These are phyloP conservation scores for Arthroderma sp. DNA, from an alignment of 2,329 filamentous ascomycete species.

Conservation along the genomic window DNA sequence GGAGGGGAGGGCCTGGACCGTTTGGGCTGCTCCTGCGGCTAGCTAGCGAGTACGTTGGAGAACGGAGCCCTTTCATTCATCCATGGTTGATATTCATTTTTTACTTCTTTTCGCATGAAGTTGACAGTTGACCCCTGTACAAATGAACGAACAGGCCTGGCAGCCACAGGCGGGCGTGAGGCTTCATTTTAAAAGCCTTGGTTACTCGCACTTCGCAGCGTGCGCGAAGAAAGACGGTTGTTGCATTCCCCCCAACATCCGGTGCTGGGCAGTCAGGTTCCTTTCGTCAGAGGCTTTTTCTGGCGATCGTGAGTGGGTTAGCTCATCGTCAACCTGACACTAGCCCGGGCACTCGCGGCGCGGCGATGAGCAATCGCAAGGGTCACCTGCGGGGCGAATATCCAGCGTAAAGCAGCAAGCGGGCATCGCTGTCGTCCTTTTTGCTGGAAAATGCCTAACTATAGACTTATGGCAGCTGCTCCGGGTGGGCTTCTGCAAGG, in stretches of 20 bases:
- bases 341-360: constrained; percentile 4
- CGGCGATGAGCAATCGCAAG: constrained; percentile 1
- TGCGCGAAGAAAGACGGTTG: not conserved
- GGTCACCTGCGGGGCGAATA: constrained; percentile 3
- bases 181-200: not conserved
- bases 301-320: not conserved
- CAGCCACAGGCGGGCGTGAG: not conserved
- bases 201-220: not conserved
- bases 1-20: constrained; percentile 1
- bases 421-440: not conserved
- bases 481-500: not conserved
- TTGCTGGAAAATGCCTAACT: not conserved
- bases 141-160: not conserved
- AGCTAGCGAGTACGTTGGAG: not conserved
- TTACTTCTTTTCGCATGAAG: not conserved
- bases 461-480: not conserved
- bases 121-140: not conserved
- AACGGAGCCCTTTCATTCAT: not conserved
- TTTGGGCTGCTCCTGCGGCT: constrained; percentile 2
- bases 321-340: constrained; percentile 1
- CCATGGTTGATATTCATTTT: not conserved
- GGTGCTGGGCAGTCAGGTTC: not conserved
- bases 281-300: constrained; percentile 1
- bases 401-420: constrained; percentile 1
- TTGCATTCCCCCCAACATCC: not conserved